Base-by-base conservation (phyloP, 371 early-diverging fungal genomes). In the Basidiobolus meristosporus region DNA sequence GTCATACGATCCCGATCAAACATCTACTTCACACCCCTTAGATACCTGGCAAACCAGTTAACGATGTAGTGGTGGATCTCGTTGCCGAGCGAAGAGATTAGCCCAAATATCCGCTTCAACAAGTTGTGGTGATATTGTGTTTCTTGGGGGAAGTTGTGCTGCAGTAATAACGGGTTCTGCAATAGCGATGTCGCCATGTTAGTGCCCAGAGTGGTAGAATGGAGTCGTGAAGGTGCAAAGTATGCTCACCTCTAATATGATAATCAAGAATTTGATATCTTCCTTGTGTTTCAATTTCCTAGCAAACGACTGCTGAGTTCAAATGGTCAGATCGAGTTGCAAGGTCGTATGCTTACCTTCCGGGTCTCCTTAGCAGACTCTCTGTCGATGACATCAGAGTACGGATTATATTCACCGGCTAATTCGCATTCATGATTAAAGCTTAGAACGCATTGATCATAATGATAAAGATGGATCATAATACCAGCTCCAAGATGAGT, bases 351-450 rank as follows among this genome's bases (percentile, higher is more conserved):
- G 64, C 43, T 22, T 65, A 75, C 56, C 79, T 57, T 28, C 81
- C 73, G 14, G 89, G 89, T 18, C 89, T 65, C 47, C 75, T 73
- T 43, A 90, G 53, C 7, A 87, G 50, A 39, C 60, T 54, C 42
- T 87, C 85, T 7, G 65, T 77, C 11, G 77, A 74, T 15, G 59
- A 59, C 82, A 88, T 83, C 71, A 87, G 72, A 9, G 71, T 62
- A 19, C 75, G 69, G 21, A 77, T 63, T 7, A 73, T 51, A 50
- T 56, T 61, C 21, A 65, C 60, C 32, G 66, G 65, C 74, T 73
- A 40, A 17, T 36, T 16, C 31, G n/a, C 10, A 39, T 23, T 19
- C 5, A 11, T 15, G 18, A 17, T 36, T 28, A 41, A 31, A 38
- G 37, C 18, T 46, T 54, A 42, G 63, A 51, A 31, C 47, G 28